These are phyloP conservation scores for Avena eriantha DNA, from an alignment of 176 grass and related monocot genomes.

Conservation along the genomic window DNA sequence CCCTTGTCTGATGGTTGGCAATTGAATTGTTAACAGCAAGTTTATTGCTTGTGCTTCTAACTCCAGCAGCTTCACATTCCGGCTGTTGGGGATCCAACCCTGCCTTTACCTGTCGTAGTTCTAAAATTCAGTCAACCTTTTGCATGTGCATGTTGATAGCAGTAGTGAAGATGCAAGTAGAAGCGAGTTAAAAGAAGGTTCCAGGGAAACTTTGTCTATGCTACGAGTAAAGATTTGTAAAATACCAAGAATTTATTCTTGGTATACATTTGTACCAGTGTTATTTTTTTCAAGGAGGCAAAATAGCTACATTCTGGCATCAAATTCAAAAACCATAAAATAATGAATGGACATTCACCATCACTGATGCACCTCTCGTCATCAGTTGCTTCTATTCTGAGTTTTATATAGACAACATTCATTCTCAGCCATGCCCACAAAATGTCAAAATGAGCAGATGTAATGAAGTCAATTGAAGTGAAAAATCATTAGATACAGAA, in stretches of 20 bases:
- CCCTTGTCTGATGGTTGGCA: conserved; percentile 57
- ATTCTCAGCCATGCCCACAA: neutral
- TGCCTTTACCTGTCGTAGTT: conserved; percentile 60
- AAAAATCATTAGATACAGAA: neutral
- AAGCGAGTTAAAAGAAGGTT: neutral
- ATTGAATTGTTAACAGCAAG: conserved; percentile 48
- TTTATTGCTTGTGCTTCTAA: conserved; percentile 55
- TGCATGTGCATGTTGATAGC: conserved; percentile 23
- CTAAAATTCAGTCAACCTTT: conserved; percentile 43
- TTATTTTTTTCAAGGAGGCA: neutral
- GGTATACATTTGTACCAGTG: neutral
- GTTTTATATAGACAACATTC: neutral
- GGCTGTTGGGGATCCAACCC: conserved; percentile 55
- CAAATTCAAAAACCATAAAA: no score
- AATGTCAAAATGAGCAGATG: neutral
- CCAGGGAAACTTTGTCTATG: neutral
- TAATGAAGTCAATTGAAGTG: neutral
- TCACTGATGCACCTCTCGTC: neutral
- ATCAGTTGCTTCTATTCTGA: neutral
- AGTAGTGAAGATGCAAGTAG: neutral
- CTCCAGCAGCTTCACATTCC: conserved; percentile 52
- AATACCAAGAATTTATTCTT: neutral
- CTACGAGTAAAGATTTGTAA: neutral
- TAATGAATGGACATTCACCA: neutral
- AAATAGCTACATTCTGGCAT: no score